Conservation (phyloP, 2,329 filamentous ascomycete species). For the Pestalotiopsis sp. region DNA sequence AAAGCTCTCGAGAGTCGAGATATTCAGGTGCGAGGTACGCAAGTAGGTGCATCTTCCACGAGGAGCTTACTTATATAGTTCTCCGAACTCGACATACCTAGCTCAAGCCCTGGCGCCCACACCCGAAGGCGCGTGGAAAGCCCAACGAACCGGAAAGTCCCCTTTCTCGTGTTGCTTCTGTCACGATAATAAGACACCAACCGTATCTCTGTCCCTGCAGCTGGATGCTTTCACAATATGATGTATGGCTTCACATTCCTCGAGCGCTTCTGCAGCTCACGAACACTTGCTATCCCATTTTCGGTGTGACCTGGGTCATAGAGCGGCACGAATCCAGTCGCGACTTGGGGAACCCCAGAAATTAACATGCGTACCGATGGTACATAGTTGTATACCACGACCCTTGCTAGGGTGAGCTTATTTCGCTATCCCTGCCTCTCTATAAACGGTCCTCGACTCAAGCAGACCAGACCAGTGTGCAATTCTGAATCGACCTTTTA, state of each 20-base stretch:
- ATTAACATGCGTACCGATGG: background rate
- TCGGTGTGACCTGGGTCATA: background rate
- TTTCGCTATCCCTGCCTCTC: background rate
- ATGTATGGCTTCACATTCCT: background rate
- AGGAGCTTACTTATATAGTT: background rate
- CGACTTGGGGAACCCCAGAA: background rate
- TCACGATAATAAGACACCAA: background rate
- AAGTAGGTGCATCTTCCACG: background rate
- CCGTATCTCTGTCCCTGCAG: background rate
- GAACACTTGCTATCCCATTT: background rate
- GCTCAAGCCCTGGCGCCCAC: background rate
- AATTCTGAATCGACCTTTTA: background rate
- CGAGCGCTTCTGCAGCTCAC: background rate
- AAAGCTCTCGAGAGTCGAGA: background rate
- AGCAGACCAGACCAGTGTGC: background rate
- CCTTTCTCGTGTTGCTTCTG: background rate
- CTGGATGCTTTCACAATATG: background rate
- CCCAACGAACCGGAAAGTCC: background rate
- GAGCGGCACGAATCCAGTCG: background rate
- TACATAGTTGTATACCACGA: background rate
- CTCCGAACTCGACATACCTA: background rate
- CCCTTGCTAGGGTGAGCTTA: background rate
- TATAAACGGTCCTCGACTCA: background rate
- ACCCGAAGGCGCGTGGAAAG: background rate
- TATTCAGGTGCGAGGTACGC: too few species aligned